These are phyloP conservation scores for Aspergillus calidoustus DNA, from an alignment of 2,329 filamentous ascomycete species.

Conservation along the genomic window DNA sequence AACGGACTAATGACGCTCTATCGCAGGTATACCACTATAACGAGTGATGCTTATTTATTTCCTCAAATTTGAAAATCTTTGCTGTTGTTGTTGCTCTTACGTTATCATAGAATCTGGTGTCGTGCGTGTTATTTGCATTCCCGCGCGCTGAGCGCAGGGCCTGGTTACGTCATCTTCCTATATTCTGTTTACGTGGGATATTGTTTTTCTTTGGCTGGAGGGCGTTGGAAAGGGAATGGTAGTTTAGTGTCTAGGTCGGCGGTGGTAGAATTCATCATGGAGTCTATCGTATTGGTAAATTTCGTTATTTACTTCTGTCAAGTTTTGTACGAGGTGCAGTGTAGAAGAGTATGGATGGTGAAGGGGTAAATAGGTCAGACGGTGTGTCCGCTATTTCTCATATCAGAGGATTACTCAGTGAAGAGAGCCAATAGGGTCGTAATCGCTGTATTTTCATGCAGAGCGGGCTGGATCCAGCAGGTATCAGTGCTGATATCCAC, in stretches of 20 bases:
- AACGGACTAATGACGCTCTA: not conserved
- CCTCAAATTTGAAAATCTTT: not conserved
- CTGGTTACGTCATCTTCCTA: not conserved
- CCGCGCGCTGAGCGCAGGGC: not conserved
- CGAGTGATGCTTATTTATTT: slow-evolving; percentile 56
- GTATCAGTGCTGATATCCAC: not conserved
- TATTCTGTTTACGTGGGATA: not conserved
- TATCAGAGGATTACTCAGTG: too few species aligned
- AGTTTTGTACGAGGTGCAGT: not conserved
- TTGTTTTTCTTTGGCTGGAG: not conserved
- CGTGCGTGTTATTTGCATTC: not conserved
- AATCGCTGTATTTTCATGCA: not conserved
- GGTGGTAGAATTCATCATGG: not conserved
- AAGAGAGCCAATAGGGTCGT: not conserved
- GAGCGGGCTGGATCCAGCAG: too few species aligned
- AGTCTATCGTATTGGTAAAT: not conserved
- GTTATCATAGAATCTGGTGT: not conserved
- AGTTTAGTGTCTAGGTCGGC: not conserved
- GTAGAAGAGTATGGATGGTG: not conserved
- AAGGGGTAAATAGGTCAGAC: too few species aligned
- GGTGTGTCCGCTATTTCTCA: too few species aligned
- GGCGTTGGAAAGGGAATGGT: not conserved
- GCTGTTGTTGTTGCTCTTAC: not conserved
- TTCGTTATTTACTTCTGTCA: not conserved
- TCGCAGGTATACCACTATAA: slow-evolving; percentile 85